Base-by-base conservation (phyloP, 2,329 filamentous ascomycete species). In the Talaromyces funiculosus region DNA sequence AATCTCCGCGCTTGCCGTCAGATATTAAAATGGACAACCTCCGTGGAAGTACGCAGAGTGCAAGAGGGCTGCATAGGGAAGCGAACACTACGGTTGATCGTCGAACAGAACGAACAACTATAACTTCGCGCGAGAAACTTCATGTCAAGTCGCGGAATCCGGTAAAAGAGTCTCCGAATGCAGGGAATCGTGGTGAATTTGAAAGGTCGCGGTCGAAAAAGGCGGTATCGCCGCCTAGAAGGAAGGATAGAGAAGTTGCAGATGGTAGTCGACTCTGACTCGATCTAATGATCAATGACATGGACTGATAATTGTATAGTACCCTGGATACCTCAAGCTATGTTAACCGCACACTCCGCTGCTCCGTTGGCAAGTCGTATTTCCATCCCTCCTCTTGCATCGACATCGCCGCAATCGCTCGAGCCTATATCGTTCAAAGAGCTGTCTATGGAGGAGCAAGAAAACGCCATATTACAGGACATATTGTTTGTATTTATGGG, bases 401-500 rank as follows among this genome's bases (percentile, higher is more conserved):
- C 88, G 3, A 81, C 86, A 63, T 86, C 90, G 31, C 92, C 92
- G 1, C 77, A 84, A 55, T 78, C 83, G 7, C 80, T 92, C 53
- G 86, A 90, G 45, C 89, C 90, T 1, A 78, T 79, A 53, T 81
- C 87, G 6, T 80, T 97, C 16, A 80, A 82, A 60, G 85, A 90
- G 61, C 77, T 97, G 62, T 86, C 86, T 0, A 78, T 95, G 29
- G 89, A 95, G 65, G 84, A 84, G 2, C 94, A 99, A 73, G 94
- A 99, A 76, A 85, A 86, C 24, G 89, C 86, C 8, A 88, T 99
- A 51, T 81, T 97, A 45, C 92, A 97, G 67, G 94, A 99, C 68
- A 77, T 99, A 16, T 77, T 97, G 37, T 97, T 93, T 71, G 92
- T 96, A 4, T 95, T 97, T 68, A 97, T 99, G 92, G 94, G 94